A percentile compares a stretch with the other conserved stretches of the same genome.
These are phyloP conservation scores for Pholiota microspora DNA, from an alignment of 768 basidiomycete species.

Conservation along the genomic window DNA sequence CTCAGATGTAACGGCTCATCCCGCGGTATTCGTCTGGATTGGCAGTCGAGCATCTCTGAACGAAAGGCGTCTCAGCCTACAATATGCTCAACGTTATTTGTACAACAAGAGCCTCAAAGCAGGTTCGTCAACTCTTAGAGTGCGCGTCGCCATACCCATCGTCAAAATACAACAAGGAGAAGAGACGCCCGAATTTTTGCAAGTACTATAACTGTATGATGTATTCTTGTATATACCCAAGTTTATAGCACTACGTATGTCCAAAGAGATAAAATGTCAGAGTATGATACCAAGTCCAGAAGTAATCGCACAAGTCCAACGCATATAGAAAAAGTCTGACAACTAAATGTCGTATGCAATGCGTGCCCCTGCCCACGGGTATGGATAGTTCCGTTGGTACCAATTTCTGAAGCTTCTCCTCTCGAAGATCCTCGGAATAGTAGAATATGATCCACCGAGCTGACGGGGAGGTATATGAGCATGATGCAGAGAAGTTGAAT, in stretches of 20 bases:
- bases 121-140: slow-evolving; percentile 7
- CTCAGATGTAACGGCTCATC: slow-evolving; percentile 29
- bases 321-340: background rate
- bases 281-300: background rate
- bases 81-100: slow-evolving; percentile 57
- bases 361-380: slow-evolving; percentile 80
- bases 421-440: slow-evolving; percentile 78
- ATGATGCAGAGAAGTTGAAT: slow-evolving; percentile 7
- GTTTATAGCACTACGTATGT: background rate
- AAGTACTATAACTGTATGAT: slow-evolving; percentile 11
- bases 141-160: slow-evolving; percentile 36
- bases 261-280: background rate
- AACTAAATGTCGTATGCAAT: slow-evolving; percentile 42
- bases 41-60: slow-evolving; percentile 45
- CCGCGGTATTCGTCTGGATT: slow-evolving; percentile 59
- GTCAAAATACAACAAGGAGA: slow-evolving; percentile 54
- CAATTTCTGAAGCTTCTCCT: slow-evolving; percentile 82
- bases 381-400: slow-evolving; percentile 90
- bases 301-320: background rate
- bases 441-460: slow-evolving; percentile 90
- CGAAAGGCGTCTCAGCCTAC: slow-evolving; percentile 48
- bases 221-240: no score
- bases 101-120: slow-evolving; percentile 32
- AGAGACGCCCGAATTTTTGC: slow-evolving; percentile 48
- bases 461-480: slow-evolving; percentile 25